Evolutionary conservation across 495 filamentous ascomycete genomes (phyloP), one percentile per base, ranked within the genome.

Genomic region (Xylaria acuta): DNA sequence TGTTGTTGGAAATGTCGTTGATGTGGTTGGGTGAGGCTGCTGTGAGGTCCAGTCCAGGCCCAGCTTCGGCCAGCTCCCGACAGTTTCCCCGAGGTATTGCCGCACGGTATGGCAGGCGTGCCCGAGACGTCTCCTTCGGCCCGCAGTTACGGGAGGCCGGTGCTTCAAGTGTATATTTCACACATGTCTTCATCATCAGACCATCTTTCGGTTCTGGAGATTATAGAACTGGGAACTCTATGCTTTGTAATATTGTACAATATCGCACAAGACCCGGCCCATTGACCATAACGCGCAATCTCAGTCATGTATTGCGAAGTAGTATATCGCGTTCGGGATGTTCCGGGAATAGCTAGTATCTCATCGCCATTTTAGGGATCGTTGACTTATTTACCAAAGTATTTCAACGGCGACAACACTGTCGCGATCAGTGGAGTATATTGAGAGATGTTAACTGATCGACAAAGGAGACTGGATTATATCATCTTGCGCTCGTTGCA

Each of bases 1-100:
- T 53, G 67, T 40, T 65, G 54, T 64, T 72, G 14, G 45, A 53
- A 72, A 75, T 70, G 72, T 72, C 67, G 69, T 30, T 70, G 67
- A 49, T 56, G 41, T 64, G 65, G 70, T 74, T 68, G 71, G 69
- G 63, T 71, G 74, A 75, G 68, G 64, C 34, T 72, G 51, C 63
- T 73, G 71, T 58, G 69, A 67, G 72, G 54, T 71, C 34, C 43
- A 49, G 30, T n/a, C n/a, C n/a, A 30, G 22, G 34, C 41, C 68
- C 34, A 45, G 40, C 59, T 66, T 59, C 40, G 47, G 49, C 59
- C 54, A 51, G 71, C 22, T 54, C 40, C 66, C 49, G 66, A 41
- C 36, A 51, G 40, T 56, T 76, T 73, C 34, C n/a, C 77, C 77
- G 77, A 75, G 30, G 64, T 72, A 75, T 71, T 72, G 51, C 77